Evolutionary conservation across 768 basidiomycete genomes (phyloP), one percentile per base, ranked within the genome.

Genomic region (Saitozyma podzolica): DNA sequence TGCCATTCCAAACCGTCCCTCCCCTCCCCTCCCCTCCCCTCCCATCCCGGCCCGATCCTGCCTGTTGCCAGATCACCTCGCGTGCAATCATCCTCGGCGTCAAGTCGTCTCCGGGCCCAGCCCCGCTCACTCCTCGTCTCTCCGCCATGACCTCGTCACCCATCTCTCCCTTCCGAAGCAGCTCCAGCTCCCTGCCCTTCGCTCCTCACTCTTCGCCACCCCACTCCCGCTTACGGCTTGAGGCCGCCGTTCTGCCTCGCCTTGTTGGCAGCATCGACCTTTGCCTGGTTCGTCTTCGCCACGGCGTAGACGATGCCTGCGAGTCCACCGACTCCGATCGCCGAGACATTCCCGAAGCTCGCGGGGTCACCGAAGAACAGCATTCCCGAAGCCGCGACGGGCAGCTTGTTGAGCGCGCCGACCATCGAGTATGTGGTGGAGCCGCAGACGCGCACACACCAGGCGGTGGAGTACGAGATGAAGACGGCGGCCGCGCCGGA

Each of bases 321-420:
- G 72, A 94, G 84, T 81, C 97, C 97, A 2, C 96, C 96, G 50
- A 90, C 85, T 0, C 84, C 81, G 56, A 99, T 87, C 37, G 93
- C 92, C 11, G 89, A 88, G 50, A 97, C 89, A 13, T 91, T 94
- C 42, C 93, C 90, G 60, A 88, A 80, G 2, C 89, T 94, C 48
- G 90, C 88, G 14, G 86, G 80, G 78, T 99, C 93, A 50, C 92
- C 92, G 77, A 79, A 79, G 70, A 79, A 79, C 62, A 99, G 79
- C 91, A 99, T 92, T 9, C 96, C 96, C 19, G 92, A 95, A 16
- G 92, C 94, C 8, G 96, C 96, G 54, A 99, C 92, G 40, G 96
- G 96, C 17, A 99, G 84, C 66, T 80, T 79, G 74, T 80, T 80
- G 56, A 80, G 66, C 6, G 78, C 77, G 11, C 78, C 80, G 57